phyloP scores from a whole-genome alignment of 169 alveolate genomes.

The Cryptosporidium bovis region DNA sequence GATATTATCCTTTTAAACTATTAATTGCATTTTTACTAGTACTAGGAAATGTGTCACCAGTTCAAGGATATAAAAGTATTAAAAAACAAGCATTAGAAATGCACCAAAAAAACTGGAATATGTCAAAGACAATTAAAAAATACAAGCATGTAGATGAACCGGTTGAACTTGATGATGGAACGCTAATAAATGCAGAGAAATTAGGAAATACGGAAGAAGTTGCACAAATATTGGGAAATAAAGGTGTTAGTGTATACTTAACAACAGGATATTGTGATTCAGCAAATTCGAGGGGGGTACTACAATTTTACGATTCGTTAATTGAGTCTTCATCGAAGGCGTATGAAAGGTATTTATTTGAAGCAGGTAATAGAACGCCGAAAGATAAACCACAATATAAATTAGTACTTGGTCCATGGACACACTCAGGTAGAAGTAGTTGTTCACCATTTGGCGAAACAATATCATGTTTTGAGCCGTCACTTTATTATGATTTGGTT shows the following conservation, averaged over 20 bases:
- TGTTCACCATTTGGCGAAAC: conserved; percentile 79
- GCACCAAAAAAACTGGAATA: conserved; percentile 78
- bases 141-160: conserved; percentile 76
- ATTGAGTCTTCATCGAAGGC: conserved; percentile 53
- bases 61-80: conserved; percentile 75
- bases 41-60: conserved; percentile 77
- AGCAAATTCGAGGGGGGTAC: conserved; percentile 77
- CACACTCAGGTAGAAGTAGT: conserved; percentile 78
- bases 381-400: conserved; percentile 68
- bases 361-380: conserved; percentile 39
- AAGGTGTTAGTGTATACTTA: conserved; percentile 76
- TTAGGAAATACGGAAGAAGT: conserved; percentile 75
- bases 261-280: conserved; percentile 80
- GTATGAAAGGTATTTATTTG: conserved; percentile 22
- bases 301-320: conserved; percentile 74
- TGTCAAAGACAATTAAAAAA: conserved; percentile 75
- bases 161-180: conserved; percentile 69
- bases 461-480: conserved; percentile 77
- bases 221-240: conserved; percentile 72
- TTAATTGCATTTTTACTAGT: conserved; percentile 77
- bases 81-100: conserved; percentile 72
- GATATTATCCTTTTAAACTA: conserved; percentile 76
- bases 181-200: conserved; percentile 65
- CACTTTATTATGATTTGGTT: conserved; percentile 75
- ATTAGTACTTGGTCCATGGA: conserved; percentile 79